A percentile compares a stretch with the other conserved stretches of the same genome.
Evolutionary conservation across 192 early-diverging fungal species (phyloP).

Genomic region (Gorgonomyces haynaldii): DNA sequence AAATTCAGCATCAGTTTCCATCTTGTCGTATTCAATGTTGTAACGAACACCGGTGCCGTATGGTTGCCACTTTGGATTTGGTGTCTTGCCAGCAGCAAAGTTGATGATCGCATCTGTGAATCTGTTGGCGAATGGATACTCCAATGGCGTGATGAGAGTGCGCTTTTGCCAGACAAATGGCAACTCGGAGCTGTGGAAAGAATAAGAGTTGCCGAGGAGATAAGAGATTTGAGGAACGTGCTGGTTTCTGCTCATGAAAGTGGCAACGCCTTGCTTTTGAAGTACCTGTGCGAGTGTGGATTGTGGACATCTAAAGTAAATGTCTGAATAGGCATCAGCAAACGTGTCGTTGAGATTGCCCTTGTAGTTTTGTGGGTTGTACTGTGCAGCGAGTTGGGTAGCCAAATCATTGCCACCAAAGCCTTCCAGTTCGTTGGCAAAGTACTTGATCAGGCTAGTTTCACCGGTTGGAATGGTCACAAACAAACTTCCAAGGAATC

Average conservation of each 20-base stretch:
- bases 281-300: background rate
- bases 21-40: background rate
- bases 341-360: background rate
- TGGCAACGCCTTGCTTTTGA: background rate
- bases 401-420: constrained; percentile 2
- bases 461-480: background rate
- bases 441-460: background rate
- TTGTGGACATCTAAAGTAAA: background rate
- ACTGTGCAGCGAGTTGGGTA: background rate
- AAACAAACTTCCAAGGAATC: background rate
- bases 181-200: constrained; percentile 8
- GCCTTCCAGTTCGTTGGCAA: background rate
- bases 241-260: background rate
- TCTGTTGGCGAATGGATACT: background rate
- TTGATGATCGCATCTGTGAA: background rate
- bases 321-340: background rate
- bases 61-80: background rate
- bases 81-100: background rate
- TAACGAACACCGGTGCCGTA: background rate
- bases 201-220: background rate
- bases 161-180: constrained; percentile 1
- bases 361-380: background rate
- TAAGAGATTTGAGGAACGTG: constrained; percentile 1
- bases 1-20: background rate
- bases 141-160: background rate